Conservation (phyloP, 176 grass and related monocot genomes). For the Avena atlantica region DNA sequence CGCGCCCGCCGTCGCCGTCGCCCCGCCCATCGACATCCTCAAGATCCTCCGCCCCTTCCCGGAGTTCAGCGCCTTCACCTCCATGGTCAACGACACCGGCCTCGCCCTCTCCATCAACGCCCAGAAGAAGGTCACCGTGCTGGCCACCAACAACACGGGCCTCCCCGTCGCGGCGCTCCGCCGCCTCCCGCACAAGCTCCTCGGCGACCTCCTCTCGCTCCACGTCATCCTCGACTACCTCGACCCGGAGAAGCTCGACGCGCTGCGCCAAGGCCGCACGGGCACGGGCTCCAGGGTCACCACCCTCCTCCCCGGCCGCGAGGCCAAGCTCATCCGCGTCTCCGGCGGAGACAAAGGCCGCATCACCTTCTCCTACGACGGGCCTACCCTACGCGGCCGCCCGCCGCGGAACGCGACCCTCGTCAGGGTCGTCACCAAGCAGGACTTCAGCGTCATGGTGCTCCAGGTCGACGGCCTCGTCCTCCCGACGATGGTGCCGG, state of each 20-base stretch:
- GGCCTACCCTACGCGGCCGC: neutral
- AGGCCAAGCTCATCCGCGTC: neutral
- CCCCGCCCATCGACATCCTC: slow-evolving; percentile 47
- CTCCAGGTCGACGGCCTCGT: slow-evolving; percentile 30
- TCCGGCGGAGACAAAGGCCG: neutral
- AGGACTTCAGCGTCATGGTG: slow-evolving; percentile 7
- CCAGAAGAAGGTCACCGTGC: slow-evolving; percentile 57
- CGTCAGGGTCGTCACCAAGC: slow-evolving; percentile 7
- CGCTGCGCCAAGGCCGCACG: neutral
- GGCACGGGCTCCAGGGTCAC: neutral
- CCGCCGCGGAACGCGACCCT: slow-evolving; percentile 3
- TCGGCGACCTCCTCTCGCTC: slow-evolving; percentile 50
- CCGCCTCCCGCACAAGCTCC: neutral
- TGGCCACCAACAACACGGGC: slow-evolving; percentile 56
- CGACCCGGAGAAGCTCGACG: slow-evolving; percentile 11
- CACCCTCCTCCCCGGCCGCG: slow-evolving; percentile 30
- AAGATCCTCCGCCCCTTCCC: slow-evolving; percentile 52
- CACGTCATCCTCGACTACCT: slow-evolving; percentile 30
- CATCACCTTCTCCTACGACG: slow-evolving; percentile 27
- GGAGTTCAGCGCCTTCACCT: slow-evolving; percentile 54
- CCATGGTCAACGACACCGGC: slow-evolving; percentile 50
- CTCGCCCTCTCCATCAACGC: slow-evolving; percentile 56
- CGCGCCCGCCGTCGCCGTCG: no score
- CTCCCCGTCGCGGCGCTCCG: slow-evolving; percentile 16
- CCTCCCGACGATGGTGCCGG: neutral